phyloP scores from a whole-genome alignment of 2,329 filamentous ascomycete genomes.

The Sarocladiaceae sp. region DNA sequence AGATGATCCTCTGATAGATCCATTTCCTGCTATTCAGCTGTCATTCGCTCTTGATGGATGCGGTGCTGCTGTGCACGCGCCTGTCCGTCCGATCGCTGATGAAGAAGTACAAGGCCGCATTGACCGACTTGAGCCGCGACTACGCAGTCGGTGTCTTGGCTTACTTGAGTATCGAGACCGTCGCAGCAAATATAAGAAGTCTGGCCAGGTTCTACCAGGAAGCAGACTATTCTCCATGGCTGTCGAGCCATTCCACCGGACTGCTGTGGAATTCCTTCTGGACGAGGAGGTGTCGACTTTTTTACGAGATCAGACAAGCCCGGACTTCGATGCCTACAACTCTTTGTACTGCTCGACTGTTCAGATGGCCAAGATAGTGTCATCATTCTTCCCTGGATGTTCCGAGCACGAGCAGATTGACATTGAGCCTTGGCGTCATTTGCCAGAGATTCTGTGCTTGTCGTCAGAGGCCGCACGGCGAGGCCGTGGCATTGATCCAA shows the following conservation, averaged over 20 bases:
- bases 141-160: background rate
- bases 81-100: background rate
- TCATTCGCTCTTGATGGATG: background rate
- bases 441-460: background rate
- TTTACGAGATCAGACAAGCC: background rate
- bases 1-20: background rate
- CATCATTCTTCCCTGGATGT: background rate
- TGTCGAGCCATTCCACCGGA: background rate
- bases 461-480: background rate
- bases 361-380: background rate
- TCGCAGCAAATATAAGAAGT: background rate
- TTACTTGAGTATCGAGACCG: background rate
- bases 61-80: background rate
- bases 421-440: background rate
- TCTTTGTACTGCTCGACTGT: background rate
- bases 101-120: background rate
- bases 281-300: background rate
- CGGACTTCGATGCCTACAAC: background rate
- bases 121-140: background rate
- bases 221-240: background rate
- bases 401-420: background rate
- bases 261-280: conserved; percentile 1
- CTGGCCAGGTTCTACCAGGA: background rate
- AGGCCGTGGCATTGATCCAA: background rate
- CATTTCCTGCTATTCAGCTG: background rate